phyloP scores from a whole-genome alignment of 176 grass and related monocot genomes.

The Pontederia crassipes region DNA sequence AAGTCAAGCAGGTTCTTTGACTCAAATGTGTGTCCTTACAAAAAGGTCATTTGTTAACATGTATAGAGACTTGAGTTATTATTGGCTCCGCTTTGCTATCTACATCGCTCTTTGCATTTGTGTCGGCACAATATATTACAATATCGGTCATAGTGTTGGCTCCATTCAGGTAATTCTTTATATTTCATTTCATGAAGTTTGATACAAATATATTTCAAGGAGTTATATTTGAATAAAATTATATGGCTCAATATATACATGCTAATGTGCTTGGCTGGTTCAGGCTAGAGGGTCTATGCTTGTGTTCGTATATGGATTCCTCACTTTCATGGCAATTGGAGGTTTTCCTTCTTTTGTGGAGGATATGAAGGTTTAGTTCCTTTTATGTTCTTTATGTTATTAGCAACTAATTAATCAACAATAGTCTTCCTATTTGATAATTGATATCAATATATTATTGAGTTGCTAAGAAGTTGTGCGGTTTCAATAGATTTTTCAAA shows the following conservation, averaged over 20 bases:
- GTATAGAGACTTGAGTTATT: slow-evolving; percentile 87
- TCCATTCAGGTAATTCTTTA: slow-evolving; percentile 48
- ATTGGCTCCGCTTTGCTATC: slow-evolving; percentile 71
- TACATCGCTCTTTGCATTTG: slow-evolving; percentile 72
- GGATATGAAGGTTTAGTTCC: slow-evolving; percentile 71
- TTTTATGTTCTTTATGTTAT: too few relatives aligned
- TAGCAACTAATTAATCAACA: too few relatives aligned
- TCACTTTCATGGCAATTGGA: slow-evolving; percentile 94
- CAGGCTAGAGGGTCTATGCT: slow-evolving; percentile 86
- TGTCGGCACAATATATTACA: slow-evolving; percentile 63
- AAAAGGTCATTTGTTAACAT: slow-evolving; percentile 89
- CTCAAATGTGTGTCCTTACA: slow-evolving; percentile 49
- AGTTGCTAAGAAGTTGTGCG: neutral
- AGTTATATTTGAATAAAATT: too few relatives aligned
- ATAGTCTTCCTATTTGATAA: too few relatives aligned
- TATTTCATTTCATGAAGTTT: neutral
- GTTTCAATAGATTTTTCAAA: slow-evolving; percentile 37
- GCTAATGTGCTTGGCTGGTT: neutral
- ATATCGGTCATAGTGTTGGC: slow-evolving; percentile 46
- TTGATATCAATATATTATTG: too few relatives aligned
- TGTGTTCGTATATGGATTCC: slow-evolving; percentile 58
- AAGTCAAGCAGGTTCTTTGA: slow-evolving; percentile 54
- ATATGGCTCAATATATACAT: too few relatives aligned
- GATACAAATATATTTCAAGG: neutral
- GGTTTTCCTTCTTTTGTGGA: slow-evolving; percentile 93